These are phyloP conservation scores for Termitomyces sp. DNA, from an alignment of 768 basidiomycete genomes.

Conservation along the genomic window DNA sequence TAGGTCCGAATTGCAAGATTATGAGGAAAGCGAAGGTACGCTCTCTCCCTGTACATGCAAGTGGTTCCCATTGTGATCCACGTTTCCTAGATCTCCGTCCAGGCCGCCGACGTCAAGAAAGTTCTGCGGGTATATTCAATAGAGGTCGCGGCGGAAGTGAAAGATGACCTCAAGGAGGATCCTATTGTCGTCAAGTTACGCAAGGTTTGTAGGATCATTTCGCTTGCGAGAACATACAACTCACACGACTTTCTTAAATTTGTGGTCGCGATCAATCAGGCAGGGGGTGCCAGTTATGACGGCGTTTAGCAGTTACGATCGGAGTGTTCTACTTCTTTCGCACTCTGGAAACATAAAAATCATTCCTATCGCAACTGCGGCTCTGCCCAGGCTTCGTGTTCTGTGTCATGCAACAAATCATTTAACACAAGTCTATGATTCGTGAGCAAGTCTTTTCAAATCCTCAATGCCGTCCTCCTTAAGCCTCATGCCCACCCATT, in stretches of 20 bases:
- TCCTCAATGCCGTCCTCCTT: slow-evolving; percentile 62
- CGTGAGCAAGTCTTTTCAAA: slow-evolving; percentile 42
- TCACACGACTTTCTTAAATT: slow-evolving; percentile 12
- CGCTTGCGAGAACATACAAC: slow-evolving; percentile 6
- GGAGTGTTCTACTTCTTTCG: slow-evolving; percentile 6
- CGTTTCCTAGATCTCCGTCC: slow-evolving; percentile 76
- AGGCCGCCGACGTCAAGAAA: slow-evolving; percentile 81
- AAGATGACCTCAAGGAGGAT: slow-evolving; percentile 82
- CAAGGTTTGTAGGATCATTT: slow-evolving; percentile 48
- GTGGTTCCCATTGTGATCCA: slow-evolving; percentile 23
- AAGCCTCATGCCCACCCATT: slow-evolving; percentile 88
- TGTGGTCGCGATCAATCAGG: slow-evolving; percentile 37
- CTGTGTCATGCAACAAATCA: neutral
- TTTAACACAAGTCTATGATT: slow-evolving; percentile 5
- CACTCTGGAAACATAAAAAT: slow-evolving; percentile 12
- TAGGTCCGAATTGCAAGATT: slow-evolving; percentile 76
- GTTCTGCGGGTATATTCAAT: slow-evolving; percentile 78
- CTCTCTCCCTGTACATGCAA: slow-evolving; percentile 7
- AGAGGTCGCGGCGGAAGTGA: slow-evolving; percentile 81
- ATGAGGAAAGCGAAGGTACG: slow-evolving; percentile 90
- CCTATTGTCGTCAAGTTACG: slow-evolving; percentile 78
- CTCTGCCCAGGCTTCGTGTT: neutral
- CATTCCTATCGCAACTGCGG: slow-evolving; percentile 2
- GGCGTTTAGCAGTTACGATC: slow-evolving; percentile 46
- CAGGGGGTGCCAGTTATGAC: slow-evolving; percentile 87